Percentiles rank a stretch among this genome's conserved stretches.
Conservation (phyloP, 2,329 filamentous ascomycete genomes). For the Scleromitrula shiraiana region DNA sequence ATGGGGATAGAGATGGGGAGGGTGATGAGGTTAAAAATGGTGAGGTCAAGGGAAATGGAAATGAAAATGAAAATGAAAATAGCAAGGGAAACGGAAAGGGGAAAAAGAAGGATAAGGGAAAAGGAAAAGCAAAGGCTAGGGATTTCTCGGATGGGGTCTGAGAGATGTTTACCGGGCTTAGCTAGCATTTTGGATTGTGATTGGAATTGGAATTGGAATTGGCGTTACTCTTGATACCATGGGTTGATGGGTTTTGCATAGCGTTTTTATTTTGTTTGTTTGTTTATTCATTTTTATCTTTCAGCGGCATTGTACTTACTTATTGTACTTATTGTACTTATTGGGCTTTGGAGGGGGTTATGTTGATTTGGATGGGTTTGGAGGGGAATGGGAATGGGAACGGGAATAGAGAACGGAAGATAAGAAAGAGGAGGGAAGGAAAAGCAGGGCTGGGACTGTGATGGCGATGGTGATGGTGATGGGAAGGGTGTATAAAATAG, state of each 20-base stretch:
- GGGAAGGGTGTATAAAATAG: no score
- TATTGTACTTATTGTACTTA: no score
- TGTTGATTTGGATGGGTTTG: no score
- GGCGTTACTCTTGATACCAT: neutral
- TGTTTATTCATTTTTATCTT: no score
- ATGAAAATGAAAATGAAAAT: neutral
- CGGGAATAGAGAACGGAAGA: no score
- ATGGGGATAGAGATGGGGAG: neutral
- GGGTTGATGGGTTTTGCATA: neutral
- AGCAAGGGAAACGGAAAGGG: neutral
- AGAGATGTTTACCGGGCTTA: neutral
- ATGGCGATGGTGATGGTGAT: no score
- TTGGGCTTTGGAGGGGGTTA: no score
- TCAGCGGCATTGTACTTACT: no score
- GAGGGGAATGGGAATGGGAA: no score
- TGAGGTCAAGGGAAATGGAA: conserved; percentile 16
- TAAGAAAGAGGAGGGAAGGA: no score
- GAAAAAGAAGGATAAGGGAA: neutral
- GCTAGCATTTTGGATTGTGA: no score
- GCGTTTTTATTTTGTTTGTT: neutral
- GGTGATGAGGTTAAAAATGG: neutral
- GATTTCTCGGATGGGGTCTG: neutral
- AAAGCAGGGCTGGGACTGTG: no score
- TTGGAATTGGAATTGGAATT: neutral
- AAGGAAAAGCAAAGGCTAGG: neutral